phyloP scores from a whole-genome alignment of 2,329 filamentous ascomycete genomes.

The Aspergillus ibericus region DNA sequence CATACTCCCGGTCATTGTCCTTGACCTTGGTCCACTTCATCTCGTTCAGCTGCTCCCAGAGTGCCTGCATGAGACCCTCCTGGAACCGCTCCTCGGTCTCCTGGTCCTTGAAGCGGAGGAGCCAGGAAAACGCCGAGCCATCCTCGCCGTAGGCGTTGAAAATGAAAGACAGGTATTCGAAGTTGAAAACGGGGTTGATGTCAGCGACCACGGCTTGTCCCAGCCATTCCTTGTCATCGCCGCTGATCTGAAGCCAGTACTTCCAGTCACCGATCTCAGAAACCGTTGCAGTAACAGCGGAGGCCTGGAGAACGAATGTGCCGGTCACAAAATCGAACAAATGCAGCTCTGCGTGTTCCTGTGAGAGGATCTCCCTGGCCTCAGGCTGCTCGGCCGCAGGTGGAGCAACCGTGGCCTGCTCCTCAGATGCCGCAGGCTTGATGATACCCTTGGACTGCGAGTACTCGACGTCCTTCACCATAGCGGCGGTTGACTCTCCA shows the following conservation, averaged over 20 bases:
- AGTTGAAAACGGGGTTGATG: slow-evolving; percentile 98
- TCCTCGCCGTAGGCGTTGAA: slow-evolving; percentile 95
- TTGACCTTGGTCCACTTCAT: slow-evolving; percentile 92
- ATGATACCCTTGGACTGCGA: slow-evolving; percentile 43
- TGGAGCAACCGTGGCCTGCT: slow-evolving; percentile 59
- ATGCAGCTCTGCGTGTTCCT: slow-evolving; percentile 81
- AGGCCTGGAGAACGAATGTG: slow-evolving; percentile 79
- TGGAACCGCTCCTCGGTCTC: slow-evolving; percentile 81
- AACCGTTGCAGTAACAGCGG: slow-evolving; percentile 73
- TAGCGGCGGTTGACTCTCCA: slow-evolving; percentile 44
- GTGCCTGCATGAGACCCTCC: slow-evolving; percentile 87
- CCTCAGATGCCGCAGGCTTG: slow-evolving; percentile 39
- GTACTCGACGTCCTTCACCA: slow-evolving; percentile 48
- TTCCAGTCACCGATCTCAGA: slow-evolving; percentile 87
- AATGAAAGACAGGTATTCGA: slow-evolving; percentile 97
- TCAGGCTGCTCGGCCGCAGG: slow-evolving; percentile 64
- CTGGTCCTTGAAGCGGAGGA: slow-evolving; percentile 86
- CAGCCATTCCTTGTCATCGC: slow-evolving; percentile 76
- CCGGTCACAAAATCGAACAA: slow-evolving; percentile 88
- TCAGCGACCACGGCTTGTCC: slow-evolving; percentile 83
- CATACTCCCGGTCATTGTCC: slow-evolving; percentile 89
- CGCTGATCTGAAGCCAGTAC: slow-evolving; percentile 89
- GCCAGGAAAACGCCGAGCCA: slow-evolving; percentile 91
- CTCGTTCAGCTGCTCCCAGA: slow-evolving; percentile 96
- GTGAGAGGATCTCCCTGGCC: slow-evolving; percentile 69